phyloP scores from a whole-genome alignment of 441 rosid genomes.

The Mallotus japonicus region DNA sequence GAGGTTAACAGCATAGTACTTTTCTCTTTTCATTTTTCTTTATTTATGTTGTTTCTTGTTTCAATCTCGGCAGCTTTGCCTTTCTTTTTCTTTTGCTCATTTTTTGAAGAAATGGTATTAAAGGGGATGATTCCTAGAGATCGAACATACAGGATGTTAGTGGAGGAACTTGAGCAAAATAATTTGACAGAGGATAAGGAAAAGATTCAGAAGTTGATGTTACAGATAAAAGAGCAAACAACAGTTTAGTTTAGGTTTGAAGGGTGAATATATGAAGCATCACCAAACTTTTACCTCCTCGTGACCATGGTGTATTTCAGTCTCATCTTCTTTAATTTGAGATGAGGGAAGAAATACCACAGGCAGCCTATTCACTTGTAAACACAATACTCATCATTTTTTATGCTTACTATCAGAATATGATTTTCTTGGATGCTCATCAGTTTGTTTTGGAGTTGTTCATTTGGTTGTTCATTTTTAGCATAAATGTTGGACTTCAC shows the following conservation, averaged over 20 bases:
- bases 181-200: slow-evolving; percentile 47
- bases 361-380: background rate
- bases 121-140: slow-evolving; percentile 65
- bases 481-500: too few species aligned
- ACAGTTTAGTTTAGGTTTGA: background rate
- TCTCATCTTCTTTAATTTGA: background rate
- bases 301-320: too few species aligned
- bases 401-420: background rate
- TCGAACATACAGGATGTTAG: slow-evolving; percentile 41
- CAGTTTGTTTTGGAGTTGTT: background rate
- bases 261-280: background rate
- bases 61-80: too few species aligned
- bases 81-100: slow-evolving; percentile 28
- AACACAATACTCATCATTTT: background rate
- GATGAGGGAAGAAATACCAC: too few species aligned
- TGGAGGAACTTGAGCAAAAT: slow-evolving; percentile 50
- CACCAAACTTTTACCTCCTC: background rate
- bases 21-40: too few species aligned
- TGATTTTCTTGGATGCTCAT: background rate
- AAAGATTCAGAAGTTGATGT: slow-evolving; percentile 43
- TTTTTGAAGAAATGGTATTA: slow-evolving; percentile 54
- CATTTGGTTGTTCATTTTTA: too few species aligned
- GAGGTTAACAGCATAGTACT: too few species aligned
- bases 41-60: too few species aligned
- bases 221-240: slow-evolving; percentile 14